phyloP scores from a whole-genome alignment of 2,329 filamentous ascomycete species.

The Verticillium albo-atrum region DNA sequence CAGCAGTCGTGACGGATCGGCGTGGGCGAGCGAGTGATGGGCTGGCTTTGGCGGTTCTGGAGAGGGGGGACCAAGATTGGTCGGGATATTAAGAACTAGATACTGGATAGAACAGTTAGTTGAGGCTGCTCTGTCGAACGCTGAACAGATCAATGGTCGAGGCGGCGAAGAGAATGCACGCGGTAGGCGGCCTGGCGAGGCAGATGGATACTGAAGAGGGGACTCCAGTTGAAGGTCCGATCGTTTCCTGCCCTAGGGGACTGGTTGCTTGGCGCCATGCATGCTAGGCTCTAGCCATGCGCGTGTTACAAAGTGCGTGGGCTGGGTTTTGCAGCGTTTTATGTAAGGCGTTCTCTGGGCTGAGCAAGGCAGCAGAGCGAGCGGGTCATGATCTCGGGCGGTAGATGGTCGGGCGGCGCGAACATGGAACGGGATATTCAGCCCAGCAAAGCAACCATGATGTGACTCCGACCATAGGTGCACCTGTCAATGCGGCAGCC shows the following conservation, averaged over 20 bases:
- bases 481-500: neutral
- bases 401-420: neutral
- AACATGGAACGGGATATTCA: neutral
- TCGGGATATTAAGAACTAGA: constrained; percentile 1
- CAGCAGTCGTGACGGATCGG: neutral
- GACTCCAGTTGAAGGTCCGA: neutral
- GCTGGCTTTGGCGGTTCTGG: neutral
- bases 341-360: neutral
- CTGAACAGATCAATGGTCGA: neutral
- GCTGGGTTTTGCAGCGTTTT: neutral
- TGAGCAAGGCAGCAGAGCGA: neutral
- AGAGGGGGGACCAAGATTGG: neutral
- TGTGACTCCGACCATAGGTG: neutral
- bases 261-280: neutral
- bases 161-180: neutral
- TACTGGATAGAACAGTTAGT: constrained; percentile 1
- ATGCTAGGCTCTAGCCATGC: neutral
- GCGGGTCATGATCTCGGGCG: neutral
- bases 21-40: neutral
- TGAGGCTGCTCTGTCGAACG: neutral
- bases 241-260: neutral
- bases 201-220: neutral
- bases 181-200: neutral
- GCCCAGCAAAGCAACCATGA: neutral
- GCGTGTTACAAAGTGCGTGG: neutral